Percentiles rank a stretch among this genome's conserved stretches.
Conservation (phyloP, 2,329 filamentous ascomycete species). For the Pyrenophora teres region DNA sequence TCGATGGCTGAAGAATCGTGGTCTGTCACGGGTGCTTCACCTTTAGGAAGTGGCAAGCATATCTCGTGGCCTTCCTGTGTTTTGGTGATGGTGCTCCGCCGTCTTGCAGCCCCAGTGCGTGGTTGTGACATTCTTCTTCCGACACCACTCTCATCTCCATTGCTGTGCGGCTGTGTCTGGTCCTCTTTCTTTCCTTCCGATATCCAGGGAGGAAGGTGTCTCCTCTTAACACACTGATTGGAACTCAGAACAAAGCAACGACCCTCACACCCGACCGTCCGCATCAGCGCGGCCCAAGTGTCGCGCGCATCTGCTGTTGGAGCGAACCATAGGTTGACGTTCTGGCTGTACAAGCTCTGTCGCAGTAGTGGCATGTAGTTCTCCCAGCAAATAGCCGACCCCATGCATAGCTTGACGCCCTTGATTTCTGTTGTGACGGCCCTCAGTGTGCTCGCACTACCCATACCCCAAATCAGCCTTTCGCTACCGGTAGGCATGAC, state of each 20-base stretch:
- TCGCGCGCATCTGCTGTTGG: slow-evolving; percentile 86
- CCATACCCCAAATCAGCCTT: slow-evolving; percentile 86
- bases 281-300: slow-evolving; percentile 81
- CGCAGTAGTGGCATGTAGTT: slow-evolving; percentile 92
- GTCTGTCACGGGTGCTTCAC: background rate
- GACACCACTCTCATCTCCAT: slow-evolving; percentile 7
- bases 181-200: slow-evolving; percentile 25
- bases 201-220: slow-evolving; percentile 64
- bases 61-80: slow-evolving; percentile 54
- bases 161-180: slow-evolving; percentile 2
- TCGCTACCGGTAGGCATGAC: slow-evolving; percentile 90
- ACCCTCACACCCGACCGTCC: slow-evolving; percentile 79
- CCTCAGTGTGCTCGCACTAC: slow-evolving; percentile 74
- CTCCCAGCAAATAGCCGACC: slow-evolving; percentile 93
- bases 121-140: slow-evolving; percentile 9
- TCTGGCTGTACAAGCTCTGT: slow-evolving; percentile 83
- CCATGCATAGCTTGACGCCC: slow-evolving; percentile 78
- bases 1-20: slow-evolving; percentile 33
- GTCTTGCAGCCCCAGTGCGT: slow-evolving; percentile 25
- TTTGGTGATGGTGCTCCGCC: slow-evolving; percentile 48
- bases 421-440: slow-evolving; percentile 80
- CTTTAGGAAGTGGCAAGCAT: slow-evolving; percentile 46
- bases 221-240: slow-evolving; percentile 76
- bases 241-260: slow-evolving; percentile 83
- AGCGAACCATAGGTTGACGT: slow-evolving; percentile 88